Percentiles rank a stretch among this genome's conserved stretches.
These are phyloP conservation scores for Agapanthus africanus DNA, from an alignment of 106 monocot genomes.

Conservation along the genomic window DNA sequence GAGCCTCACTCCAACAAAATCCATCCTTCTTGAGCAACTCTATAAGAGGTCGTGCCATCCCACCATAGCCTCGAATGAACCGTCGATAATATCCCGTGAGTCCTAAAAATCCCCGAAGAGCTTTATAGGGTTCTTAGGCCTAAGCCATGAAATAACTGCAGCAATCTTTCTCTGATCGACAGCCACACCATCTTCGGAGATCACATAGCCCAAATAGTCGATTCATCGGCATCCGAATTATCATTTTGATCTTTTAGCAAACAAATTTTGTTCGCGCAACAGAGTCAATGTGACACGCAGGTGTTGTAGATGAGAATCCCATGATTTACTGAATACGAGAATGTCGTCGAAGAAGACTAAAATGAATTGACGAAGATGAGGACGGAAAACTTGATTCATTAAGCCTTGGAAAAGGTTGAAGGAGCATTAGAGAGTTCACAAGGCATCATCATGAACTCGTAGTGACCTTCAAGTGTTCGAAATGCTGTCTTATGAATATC, in stretches of 20 bases:
- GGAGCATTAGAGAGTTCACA: neutral
- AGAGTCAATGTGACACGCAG: neutral
- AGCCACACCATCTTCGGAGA: neutral
- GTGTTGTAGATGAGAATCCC: neutral
- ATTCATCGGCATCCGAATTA: neutral
- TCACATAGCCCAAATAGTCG: constrained; percentile 2
- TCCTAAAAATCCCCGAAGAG: neutral
- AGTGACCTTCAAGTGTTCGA: neutral
- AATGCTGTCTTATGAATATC: neutral
- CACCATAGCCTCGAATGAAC: neutral
- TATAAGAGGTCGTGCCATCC: neutral
- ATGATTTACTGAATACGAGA: neutral
- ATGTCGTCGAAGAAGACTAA: constrained; percentile 6
- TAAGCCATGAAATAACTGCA: neutral
- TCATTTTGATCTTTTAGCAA: neutral
- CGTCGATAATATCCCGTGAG: neutral
- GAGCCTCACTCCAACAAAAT: neutral
- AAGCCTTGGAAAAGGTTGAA: neutral
- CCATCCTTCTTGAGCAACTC: neutral
- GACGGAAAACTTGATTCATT: neutral
- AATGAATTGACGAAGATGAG: neutral
- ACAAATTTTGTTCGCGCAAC: neutral
- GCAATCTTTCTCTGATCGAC: neutral
- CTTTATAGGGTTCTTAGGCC: neutral
- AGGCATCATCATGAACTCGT: neutral